These are phyloP conservation scores for Leccinum variicolor DNA, from an alignment of 768 basidiomycete genomes.

Conservation along the genomic window DNA sequence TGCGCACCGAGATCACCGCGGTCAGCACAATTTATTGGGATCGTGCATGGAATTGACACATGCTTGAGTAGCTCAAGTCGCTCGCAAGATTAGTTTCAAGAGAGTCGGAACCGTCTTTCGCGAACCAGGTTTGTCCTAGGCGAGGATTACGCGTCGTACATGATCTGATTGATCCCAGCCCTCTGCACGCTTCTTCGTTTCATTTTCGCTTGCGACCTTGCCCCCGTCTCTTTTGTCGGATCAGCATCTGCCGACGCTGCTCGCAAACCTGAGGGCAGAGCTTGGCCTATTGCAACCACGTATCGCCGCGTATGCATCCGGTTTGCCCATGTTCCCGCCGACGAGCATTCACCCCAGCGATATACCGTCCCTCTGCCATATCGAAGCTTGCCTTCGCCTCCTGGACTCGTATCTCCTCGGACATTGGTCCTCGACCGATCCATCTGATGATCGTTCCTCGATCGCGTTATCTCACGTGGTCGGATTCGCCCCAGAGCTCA, in stretches of 20 bases:
- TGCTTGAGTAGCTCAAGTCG: slow-evolving; percentile 29
- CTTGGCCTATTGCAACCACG: slow-evolving; percentile 39
- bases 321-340: slow-evolving; percentile 38
- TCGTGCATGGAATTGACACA: slow-evolving; percentile 5
- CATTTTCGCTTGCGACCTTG: slow-evolving; percentile 46
- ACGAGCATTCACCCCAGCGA: slow-evolving; percentile 14
- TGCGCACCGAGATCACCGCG: slow-evolving; percentile 52
- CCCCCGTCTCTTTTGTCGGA: slow-evolving; percentile 41
- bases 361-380: slow-evolving; percentile 40
- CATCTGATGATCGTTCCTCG: slow-evolving; percentile 13
- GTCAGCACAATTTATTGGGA: slow-evolving; percentile 36
- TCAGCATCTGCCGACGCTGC: slow-evolving; percentile 28
- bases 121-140: slow-evolving; percentile 16
- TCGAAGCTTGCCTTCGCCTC: slow-evolving; percentile 55
- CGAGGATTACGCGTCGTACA: background rate
- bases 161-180: slow-evolving; percentile 34
- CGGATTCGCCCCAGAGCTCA: slow-evolving; percentile 43
- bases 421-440: slow-evolving; percentile 41
- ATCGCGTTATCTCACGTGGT: slow-evolving; percentile 8
- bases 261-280: slow-evolving; percentile 35
- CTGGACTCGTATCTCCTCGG: slow-evolving; percentile 63
- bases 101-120: slow-evolving; percentile 29
- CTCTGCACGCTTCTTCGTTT: slow-evolving; percentile 52
- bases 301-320: slow-evolving; percentile 37
- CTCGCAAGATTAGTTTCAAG: slow-evolving; percentile 36